Percentiles rank a stretch among this genome's conserved stretches.
These are phyloP conservation scores for Malania oleifera DNA, from an alignment of 164 flowering plant genomes.

Conservation along the genomic window DNA sequence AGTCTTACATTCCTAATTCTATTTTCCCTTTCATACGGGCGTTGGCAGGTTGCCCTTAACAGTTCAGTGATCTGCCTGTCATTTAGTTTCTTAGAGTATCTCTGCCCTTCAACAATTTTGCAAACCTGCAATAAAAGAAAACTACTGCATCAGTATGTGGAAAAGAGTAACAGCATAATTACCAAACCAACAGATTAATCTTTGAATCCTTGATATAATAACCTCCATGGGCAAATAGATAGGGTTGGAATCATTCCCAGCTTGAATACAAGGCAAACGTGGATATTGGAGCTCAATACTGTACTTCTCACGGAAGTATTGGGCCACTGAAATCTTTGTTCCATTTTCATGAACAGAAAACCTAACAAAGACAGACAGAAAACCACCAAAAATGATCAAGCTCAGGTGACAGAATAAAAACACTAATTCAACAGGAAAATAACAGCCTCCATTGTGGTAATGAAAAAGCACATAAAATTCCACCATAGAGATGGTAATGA, in stretches of 20 bases:
- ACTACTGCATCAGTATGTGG: not conserved
- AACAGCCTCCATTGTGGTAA: too few relatives aligned
- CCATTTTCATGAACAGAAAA: not conserved
- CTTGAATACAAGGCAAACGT: conserved; percentile 28
- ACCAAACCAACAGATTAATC: not conserved
- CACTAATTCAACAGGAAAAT: too few relatives aligned
- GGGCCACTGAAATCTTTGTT: conserved; percentile 12
- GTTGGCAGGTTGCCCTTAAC: conserved; percentile 61
- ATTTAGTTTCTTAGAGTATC: conserved; percentile 53
- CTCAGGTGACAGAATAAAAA: too few relatives aligned
- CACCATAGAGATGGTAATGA: too few relatives aligned
- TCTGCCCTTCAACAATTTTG: conserved; percentile 53
- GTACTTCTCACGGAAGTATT: conserved; percentile 27
- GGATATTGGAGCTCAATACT: conserved; percentile 2
- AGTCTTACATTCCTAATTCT: conserved; percentile 40
- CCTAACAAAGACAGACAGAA: conserved; percentile 11
- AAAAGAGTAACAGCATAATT: not conserved
- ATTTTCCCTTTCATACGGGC: conserved; percentile 39
- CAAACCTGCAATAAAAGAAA: conserved; percentile 37
- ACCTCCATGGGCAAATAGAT: conserved; percentile 17
- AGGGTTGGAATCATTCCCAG: conserved; percentile 28
- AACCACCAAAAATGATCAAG: not conserved
- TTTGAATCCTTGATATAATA: too few relatives aligned
- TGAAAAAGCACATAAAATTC: too few relatives aligned
- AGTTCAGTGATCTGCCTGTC: conserved; percentile 60